A percentile compares a stretch with the other conserved stretches of the same genome.
Conservation (phyloP, 192 early-diverging fungal genomes). For the Polychytrium aggregatum region DNA sequence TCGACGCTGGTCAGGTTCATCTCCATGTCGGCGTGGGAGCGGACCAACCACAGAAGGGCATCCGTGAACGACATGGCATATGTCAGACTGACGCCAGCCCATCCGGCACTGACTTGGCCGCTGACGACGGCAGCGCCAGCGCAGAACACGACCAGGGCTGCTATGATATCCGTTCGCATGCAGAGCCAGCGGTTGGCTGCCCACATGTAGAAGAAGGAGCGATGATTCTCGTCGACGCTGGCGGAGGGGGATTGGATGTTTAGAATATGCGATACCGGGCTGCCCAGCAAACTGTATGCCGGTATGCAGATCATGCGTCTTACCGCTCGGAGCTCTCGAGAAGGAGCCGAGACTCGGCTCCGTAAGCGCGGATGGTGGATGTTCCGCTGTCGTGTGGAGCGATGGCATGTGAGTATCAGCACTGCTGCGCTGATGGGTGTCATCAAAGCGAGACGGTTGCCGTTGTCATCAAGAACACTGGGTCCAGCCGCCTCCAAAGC, state of each 20-base stretch:
- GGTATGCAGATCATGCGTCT: no score
- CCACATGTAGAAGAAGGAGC: conserved; percentile 83
- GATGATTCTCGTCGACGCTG: conserved; percentile 69
- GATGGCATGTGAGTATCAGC: no score
- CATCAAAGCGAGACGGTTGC: no score
- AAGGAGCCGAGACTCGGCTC: conserved; percentile 15
- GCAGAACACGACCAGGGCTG: conserved; percentile 64
- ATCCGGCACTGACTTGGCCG: conserved; percentile 57
- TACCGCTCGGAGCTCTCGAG: neutral
- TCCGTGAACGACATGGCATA: conserved; percentile 80
- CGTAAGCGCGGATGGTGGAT: conserved; percentile 36
- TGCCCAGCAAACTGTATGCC: no score
- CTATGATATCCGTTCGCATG: conserved; percentile 62
- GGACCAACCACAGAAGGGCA: conserved; percentile 60
- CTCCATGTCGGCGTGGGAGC: conserved; percentile 62
- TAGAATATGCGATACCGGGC: no score
- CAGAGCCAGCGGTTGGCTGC: conserved; percentile 56
- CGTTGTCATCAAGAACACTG: no score
- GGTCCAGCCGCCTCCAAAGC: no score
- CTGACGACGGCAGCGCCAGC: conserved; percentile 33
- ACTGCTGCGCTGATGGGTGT: no score
- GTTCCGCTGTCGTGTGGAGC: conserved; percentile 10
- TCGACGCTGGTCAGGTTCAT: conserved; percentile 57
- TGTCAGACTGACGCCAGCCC: conserved; percentile 76
- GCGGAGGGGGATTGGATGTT: no score